Base-by-base conservation (phyloP, 495 filamentous ascomycete genomes). In the Aspergillus cavernicola region DNA sequence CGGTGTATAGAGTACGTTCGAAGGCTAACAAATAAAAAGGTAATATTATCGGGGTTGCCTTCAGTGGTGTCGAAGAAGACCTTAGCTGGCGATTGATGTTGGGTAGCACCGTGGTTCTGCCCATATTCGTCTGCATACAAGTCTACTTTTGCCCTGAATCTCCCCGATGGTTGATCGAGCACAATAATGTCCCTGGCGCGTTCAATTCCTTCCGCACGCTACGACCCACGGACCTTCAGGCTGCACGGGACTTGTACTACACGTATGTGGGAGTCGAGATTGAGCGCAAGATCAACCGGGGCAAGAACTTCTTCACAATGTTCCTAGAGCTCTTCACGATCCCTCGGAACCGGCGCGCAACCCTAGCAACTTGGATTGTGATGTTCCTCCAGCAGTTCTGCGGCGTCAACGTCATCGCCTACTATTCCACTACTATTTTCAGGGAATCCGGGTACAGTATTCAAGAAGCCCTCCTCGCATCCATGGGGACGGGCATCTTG, bases 41-140 rank as follows among this genome's bases (percentile, higher is more conserved):
- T 18, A 88, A 86, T 56, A 79, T 84, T 33, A 80, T 85, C 59
- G 86, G 85, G 55, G 75, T 92, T 5, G 86, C 84, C 31, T 87
- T 92, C 64, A 67, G 69, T 62, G 52, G 59, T 18, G 51, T 73
- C 8, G 49, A 58, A 1, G 55, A 64, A 22, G 62, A 72, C 31
- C 64, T 78, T 28, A 65, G 66, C 41, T 78, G 75, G 74, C 68
- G 73, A 18, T 65, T 78, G 16, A 73, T 71, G 72, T 69, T 72
- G 47, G 76, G 80, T 5, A 75, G 79, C 23, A 72, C 63, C 19
- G 66, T 72, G 15, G 68, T 78, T 22, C 58, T 71, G 40, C 67
- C 75, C 0, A 15, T 75, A 4, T 50, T 75, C 49, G 68, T 81
- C 52, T 64, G 74, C 59, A 50, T 70, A 35, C 73, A 80, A 36